Evolutionary conservation across 768 basidiomycete genomes (phyloP).

Genomic region (Mrakia gelida): DNA sequence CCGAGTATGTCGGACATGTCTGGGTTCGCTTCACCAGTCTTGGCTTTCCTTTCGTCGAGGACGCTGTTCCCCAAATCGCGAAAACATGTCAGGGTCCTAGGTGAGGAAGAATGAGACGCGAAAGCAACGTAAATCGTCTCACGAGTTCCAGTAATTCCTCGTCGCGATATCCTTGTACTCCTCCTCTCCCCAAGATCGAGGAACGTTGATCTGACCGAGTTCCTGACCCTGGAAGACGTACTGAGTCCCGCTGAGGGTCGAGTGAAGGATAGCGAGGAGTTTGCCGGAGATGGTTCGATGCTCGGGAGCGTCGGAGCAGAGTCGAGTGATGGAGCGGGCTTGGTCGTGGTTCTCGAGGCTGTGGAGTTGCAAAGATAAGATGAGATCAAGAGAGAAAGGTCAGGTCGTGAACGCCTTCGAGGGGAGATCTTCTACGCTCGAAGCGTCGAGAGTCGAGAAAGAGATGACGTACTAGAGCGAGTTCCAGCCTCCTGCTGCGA

Average conservation of each 20-base stretch:
- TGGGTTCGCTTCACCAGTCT: conserved; percentile 46
- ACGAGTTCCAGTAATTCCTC: conserved; percentile 59
- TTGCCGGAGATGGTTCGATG: conserved; percentile 62
- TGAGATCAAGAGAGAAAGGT: neutral
- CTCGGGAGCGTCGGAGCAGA: conserved; percentile 58
- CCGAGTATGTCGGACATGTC: conserved; percentile 63
- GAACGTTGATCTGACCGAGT: conserved; percentile 55
- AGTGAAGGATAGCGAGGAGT: conserved; percentile 59
- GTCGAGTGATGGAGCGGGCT: conserved; percentile 58
- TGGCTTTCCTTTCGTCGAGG: conserved; percentile 32
- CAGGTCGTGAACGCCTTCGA: conserved; percentile 16
- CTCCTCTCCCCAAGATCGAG: conserved; percentile 57
- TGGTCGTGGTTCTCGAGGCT: conserved; percentile 72
- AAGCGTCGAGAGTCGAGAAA: neutral
- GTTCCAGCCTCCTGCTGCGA: conserved; percentile 64
- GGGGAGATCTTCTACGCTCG: conserved; percentile 11
- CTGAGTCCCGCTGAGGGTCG: conserved; percentile 61
- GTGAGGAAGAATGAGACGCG: neutral
- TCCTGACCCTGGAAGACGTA: conserved; percentile 73
- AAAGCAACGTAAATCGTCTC: conserved; percentile 45
- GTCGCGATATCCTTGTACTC: conserved; percentile 69
- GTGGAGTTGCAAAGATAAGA: conserved; percentile 33
- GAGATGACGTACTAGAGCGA: conserved; percentile 43
- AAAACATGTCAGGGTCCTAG: neutral
- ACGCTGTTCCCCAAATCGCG: neutral